Evolutionary conservation across 2,329 filamentous ascomycete genomes (phyloP), one percentile per base, ranked within the genome.

Genomic region (Fusarium albidum): DNA sequence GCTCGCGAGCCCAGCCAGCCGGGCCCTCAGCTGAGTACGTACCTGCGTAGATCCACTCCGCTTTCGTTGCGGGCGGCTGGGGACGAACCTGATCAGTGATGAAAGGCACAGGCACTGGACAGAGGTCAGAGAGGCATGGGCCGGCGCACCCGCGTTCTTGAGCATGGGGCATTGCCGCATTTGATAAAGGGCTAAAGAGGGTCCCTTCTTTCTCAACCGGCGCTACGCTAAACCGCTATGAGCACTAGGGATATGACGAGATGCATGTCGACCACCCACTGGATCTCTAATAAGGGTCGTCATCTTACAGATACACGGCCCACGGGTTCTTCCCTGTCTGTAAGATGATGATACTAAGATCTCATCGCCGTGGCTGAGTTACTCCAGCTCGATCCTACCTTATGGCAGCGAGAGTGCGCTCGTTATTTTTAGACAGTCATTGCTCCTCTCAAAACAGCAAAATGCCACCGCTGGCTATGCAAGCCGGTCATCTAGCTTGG

Each of bases 71-170:
- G 32, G 27, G 57, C 57, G 57, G 58, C 54, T 61, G 55, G 54
- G 32, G 49, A 37, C 7, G 21, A 21, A 21, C 21, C 21, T 21
- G 5, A n/a, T n/a, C n/a, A n/a, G n/a, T n/a, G n/a, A n/a, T n/a
- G n/a, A n/a, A n/a, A n/a, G n/a, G n/a, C n/a, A n/a, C n/a, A n/a
- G n/a, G n/a, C n/a, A n/a, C n/a, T n/a, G n/a, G n/a, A n/a, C n/a
- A n/a, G n/a, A n/a, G n/a, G n/a, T n/a, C n/a, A n/a, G n/a, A 21
- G 59, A 61, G 54, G 49, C 32, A 52, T 35, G 37, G 34, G 42
- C 45, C 51, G 45, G 56, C 47, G 35, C 52, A 61, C 47, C 57
- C 48, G 57, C 57, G 50, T 46, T 51, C 43, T 54, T 45, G 27
- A 37, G 49, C 53, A 59, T 49, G 55, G 58, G 26, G 32, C 41